Percentiles rank a stretch among this genome's conserved stretches.
These are phyloP conservation scores for Tulasnella sp. DNA, from an alignment of 768 basidiomycete genomes.

Conservation along the genomic window DNA sequence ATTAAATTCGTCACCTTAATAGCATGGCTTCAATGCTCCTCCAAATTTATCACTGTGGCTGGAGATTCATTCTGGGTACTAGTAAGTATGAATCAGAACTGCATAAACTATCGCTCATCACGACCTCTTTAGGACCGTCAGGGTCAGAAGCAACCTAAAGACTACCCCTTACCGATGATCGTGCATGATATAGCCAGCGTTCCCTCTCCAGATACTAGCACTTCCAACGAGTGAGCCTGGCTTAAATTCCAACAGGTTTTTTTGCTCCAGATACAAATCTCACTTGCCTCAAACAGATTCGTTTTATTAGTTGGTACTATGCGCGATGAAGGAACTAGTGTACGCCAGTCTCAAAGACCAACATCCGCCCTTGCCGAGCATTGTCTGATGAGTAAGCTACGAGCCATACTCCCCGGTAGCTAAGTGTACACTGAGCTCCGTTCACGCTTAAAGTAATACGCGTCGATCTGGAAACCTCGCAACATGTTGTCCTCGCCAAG, in stretches of 20 bases:
- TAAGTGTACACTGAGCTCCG: background rate
- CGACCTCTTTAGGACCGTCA: background rate
- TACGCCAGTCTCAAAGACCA: slow-evolving; percentile 47
- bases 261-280: background rate
- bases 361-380: slow-evolving; percentile 53
- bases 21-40: slow-evolving; percentile 53
- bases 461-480: slow-evolving; percentile 35
- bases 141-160: background rate
- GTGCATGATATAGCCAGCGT: background rate
- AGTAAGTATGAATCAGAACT: background rate
- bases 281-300: background rate
- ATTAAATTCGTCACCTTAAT: slow-evolving; percentile 32
- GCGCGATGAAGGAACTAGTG: slow-evolving; percentile 20
- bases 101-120: background rate
- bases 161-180: background rate
- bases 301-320: background rate
- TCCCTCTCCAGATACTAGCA: background rate
- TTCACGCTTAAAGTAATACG: slow-evolving; percentile 28
- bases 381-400: slow-evolving; percentile 52
- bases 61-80: slow-evolving; percentile 37
- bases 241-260: background rate
- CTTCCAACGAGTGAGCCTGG: background rate
- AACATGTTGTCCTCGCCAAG: slow-evolving; percentile 55
- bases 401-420: background rate
- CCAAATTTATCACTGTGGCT: slow-evolving; percentile 60